phyloP scores from a whole-genome alignment of 768 basidiomycete genomes.

The Hirschioporus abietinus region DNA sequence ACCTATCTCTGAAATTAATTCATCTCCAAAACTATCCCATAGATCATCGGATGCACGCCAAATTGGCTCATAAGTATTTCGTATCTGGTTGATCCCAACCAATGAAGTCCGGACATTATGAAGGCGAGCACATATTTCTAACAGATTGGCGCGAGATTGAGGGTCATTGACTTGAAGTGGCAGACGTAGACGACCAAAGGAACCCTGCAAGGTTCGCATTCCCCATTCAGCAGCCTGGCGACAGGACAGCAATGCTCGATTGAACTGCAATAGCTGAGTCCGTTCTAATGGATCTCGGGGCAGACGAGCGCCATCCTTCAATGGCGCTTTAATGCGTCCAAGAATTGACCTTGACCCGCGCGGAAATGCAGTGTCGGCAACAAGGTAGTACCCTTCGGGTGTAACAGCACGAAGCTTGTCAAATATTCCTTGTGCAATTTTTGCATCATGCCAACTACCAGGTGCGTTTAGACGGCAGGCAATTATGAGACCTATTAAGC shows the following conservation, averaged over 20 bases:
- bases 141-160: conserved; percentile 21
- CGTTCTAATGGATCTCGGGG: conserved; percentile 15
- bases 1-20: neutral
- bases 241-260: conserved; percentile 38
- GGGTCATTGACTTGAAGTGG: conserved; percentile 32
- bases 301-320: conserved; percentile 27
- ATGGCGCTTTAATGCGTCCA: conserved; percentile 31
- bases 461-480: conserved; percentile 32
- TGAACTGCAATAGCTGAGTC: conserved; percentile 21
- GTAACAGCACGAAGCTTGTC: conserved; percentile 26
- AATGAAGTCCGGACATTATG: conserved; percentile 30
- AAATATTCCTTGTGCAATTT: conserved; percentile 35
- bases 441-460: conserved; percentile 46
- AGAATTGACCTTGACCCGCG: conserved; percentile 25
- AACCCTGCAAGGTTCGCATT: conserved; percentile 37
- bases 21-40: neutral
- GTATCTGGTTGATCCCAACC: conserved; percentile 39
- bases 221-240: conserved; percentile 51
- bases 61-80: conserved; percentile 33
- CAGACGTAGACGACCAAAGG: conserved; percentile 39
- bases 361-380: conserved; percentile 44
- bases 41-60: conserved; percentile 26
- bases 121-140: conserved; percentile 31
- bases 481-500: conserved; percentile 30
- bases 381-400: conserved; percentile 37